These are phyloP conservation scores for Candida glucosophila DNA, from an alignment of 1,139 yeast species.

Conservation along the genomic window DNA sequence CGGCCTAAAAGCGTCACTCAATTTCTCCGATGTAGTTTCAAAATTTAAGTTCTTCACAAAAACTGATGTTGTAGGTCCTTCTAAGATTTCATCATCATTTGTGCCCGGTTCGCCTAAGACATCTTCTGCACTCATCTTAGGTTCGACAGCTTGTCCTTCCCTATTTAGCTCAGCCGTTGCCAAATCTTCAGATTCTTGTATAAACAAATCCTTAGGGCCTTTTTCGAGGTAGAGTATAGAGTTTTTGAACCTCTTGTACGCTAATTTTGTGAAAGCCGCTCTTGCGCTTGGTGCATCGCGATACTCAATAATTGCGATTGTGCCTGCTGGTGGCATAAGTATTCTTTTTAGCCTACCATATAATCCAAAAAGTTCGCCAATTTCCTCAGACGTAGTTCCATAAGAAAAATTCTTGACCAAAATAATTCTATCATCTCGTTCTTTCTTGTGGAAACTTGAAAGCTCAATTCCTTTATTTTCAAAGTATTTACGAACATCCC, in stretches of 20 bases:
- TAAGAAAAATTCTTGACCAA: conserved; percentile 85
- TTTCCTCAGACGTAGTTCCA: conserved; percentile 73
- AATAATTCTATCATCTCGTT: conserved; percentile 74
- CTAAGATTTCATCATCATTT: conserved; percentile 32
- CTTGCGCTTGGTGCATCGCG: conserved; percentile 79
- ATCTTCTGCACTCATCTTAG: conserved; percentile 21
- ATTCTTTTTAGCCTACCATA: conserved; percentile 76
- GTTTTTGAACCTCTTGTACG: conserved; percentile 81
- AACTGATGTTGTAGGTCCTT: conserved; percentile 75
- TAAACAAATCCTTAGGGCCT: conserved; percentile 82
- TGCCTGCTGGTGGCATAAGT: conserved; percentile 94
- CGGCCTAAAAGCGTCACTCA: conserved; percentile 55
- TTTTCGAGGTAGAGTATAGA: conserved; percentile 84
- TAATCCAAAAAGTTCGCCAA: conserved; percentile 71
- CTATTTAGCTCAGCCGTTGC: conserved; percentile 18
- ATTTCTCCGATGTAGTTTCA: conserved; percentile 54
- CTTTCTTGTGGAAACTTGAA: conserved; percentile 58
- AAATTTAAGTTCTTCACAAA: conserved; percentile 91
- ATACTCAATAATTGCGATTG: conserved; percentile 92
- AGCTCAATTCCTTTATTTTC: conserved; percentile 82
- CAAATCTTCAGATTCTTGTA: conserved; percentile 54
- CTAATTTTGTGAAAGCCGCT: conserved; percentile 79
- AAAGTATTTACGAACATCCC: conserved; percentile 81
- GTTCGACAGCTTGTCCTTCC: conserved; percentile 23
- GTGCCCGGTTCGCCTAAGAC: conserved; percentile 9